A percentile compares a stretch with the other conserved stretches of the same genome.
Conservation (phyloP, 1,284 basidiomycete species). For the Coriolopsis trogii region DNA sequence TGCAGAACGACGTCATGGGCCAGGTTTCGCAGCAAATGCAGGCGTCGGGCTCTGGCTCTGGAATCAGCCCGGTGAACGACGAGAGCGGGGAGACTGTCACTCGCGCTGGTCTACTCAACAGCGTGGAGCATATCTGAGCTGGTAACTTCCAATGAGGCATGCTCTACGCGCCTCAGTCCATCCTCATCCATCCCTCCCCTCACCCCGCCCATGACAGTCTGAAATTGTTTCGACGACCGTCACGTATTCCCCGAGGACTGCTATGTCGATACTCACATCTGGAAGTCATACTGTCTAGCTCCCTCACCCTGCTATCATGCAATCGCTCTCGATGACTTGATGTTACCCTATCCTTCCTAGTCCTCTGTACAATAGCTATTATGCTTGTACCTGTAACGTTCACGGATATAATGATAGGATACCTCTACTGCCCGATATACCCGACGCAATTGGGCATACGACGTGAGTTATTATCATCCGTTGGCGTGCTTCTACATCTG, state of each 20-base stretch:
- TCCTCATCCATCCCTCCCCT: not conserved
- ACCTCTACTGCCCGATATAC: not conserved
- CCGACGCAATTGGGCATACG: not conserved
- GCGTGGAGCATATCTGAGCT: constrained; percentile 40
- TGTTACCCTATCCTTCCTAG: constrained; percentile 4
- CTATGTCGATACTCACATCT: too few relatives aligned
- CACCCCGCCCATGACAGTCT: too few relatives aligned
- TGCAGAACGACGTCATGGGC: constrained; percentile 71
- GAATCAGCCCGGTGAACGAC: constrained; percentile 30
- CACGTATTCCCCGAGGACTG: too few relatives aligned
- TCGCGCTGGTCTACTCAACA: constrained; percentile 57
- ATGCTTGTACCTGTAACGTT: constrained; percentile 3
- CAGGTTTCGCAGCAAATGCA: constrained; percentile 41
- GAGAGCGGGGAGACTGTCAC: constrained; percentile 50
- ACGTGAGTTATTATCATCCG: not conserved
- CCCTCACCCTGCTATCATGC: not conserved
- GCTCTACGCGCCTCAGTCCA: not conserved
- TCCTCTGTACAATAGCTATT: constrained; percentile 7
- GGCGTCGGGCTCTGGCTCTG: constrained; percentile 39
- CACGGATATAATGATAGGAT: constrained; percentile 15
- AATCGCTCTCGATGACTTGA: not conserved
- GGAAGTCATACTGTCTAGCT: too few relatives aligned
- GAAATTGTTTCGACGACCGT: too few relatives aligned
- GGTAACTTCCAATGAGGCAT: not conserved
- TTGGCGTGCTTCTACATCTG: too few relatives aligned